Conservation (phyloP, 1,139 yeast genomes). For the Hemisphaericaspora lyxosophila region DNA sequence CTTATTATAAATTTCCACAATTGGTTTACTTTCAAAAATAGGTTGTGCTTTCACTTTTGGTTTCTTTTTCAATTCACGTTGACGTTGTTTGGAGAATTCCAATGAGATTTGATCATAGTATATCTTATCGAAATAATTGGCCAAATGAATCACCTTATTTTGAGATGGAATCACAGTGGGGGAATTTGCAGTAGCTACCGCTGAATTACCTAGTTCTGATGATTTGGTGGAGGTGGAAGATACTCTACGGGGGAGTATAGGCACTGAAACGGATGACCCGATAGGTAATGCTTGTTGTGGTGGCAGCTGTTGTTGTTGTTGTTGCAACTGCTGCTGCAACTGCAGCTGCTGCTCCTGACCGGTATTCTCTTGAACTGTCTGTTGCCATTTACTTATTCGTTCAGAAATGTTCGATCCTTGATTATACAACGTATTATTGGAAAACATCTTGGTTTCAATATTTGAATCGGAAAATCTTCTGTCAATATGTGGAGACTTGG, state of each 20-base stretch:
- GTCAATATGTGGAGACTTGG: constrained; percentile 3
- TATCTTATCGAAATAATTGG: constrained; percentile 69
- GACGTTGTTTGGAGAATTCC: constrained; percentile 88
- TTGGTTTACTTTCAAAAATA: constrained; percentile 76
- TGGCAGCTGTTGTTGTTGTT: not conserved
- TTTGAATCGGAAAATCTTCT: constrained; percentile 10
- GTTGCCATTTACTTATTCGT: constrained; percentile 16
- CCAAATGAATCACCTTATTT: constrained; percentile 57
- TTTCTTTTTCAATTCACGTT: constrained; percentile 64
- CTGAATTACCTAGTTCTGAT: not conserved
- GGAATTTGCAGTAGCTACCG: not conserved
- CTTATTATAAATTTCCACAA: constrained; percentile 87
- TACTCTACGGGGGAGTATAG: not conserved
- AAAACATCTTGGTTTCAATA: constrained; percentile 14
- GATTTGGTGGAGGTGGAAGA: constrained; percentile 1
- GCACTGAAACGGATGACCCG: not conserved
- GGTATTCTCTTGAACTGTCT: constrained; percentile 10
- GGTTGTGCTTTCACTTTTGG: constrained; percentile 73
- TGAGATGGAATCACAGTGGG: constrained; percentile 16
- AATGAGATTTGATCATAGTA: constrained; percentile 79
- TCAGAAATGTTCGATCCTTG: constrained; percentile 15
- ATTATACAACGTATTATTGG: constrained; percentile 11
- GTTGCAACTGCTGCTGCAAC: not conserved
- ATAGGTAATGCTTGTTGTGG: not conserved
- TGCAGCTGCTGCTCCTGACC: not conserved